These are phyloP conservation scores for Aspergillus sp. DNA, from an alignment of 2,329 filamentous ascomycete species.

Conservation along the genomic window DNA sequence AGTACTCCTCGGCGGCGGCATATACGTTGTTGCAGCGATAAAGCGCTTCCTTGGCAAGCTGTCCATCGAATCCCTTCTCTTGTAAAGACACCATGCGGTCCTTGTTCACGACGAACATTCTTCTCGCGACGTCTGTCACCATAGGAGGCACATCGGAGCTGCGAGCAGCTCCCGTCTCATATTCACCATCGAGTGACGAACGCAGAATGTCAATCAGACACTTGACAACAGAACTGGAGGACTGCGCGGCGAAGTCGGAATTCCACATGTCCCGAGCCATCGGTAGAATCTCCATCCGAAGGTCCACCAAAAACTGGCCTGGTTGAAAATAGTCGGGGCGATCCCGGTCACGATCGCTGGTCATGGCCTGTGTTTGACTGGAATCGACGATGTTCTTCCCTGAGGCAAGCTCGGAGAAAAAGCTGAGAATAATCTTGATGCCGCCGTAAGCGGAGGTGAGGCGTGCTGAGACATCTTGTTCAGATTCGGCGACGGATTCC, in stretches of 20 bases:
- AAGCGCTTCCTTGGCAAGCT: constrained; percentile 73
- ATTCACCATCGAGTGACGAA: constrained; percentile 73
- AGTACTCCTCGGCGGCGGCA: constrained; percentile 70
- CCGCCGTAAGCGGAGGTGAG: constrained; percentile 58
- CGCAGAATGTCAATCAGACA: constrained; percentile 82
- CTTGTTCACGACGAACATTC: constrained; percentile 54
- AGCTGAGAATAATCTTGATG: constrained; percentile 79
- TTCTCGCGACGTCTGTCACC: constrained; percentile 49
- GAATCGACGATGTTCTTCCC: constrained; percentile 81
- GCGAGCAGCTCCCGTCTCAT: constrained; percentile 66
- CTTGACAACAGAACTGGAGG: constrained; percentile 73
- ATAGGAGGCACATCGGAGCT: constrained; percentile 61
- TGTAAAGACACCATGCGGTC: constrained; percentile 49
- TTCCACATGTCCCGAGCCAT: constrained; percentile 80
- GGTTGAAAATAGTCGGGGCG: constrained; percentile 64
- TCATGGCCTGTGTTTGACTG: constrained; percentile 59
- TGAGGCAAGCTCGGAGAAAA: constrained; percentile 75
- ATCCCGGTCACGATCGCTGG: constrained; percentile 57
- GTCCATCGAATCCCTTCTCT: constrained; percentile 56
- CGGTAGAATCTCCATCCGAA: constrained; percentile 77
- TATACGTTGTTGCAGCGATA: constrained; percentile 75
- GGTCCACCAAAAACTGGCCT: constrained; percentile 80
- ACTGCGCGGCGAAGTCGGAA: constrained; percentile 78
- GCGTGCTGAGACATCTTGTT: constrained; percentile 44
- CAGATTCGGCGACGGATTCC: constrained; percentile 40